phyloP scores from a whole-genome alignment of 1,284 basidiomycete species.

The Trametes hirsuta region DNA sequence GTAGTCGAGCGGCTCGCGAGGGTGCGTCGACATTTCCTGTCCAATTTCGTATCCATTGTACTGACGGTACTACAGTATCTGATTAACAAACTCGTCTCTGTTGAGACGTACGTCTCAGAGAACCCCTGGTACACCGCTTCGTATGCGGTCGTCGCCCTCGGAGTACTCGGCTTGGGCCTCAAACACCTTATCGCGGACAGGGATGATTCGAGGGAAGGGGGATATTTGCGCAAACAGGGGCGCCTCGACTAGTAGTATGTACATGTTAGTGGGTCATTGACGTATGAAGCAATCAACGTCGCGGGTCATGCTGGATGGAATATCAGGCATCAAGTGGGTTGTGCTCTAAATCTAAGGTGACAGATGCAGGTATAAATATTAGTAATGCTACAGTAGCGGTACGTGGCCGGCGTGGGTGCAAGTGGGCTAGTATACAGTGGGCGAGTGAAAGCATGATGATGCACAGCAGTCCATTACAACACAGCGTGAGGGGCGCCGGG shows the following conservation, averaged over 20 bases:
- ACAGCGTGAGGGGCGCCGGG: constrained; percentile 10
- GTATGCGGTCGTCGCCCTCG: constrained; percentile 27
- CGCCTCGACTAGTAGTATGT: constrained; percentile 17
- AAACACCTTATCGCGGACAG: constrained; percentile 19
- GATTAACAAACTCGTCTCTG: constrained; percentile 48
- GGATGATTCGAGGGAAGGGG: constrained; percentile 23
- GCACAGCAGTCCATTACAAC: constrained; percentile 11
- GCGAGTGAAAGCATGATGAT: constrained; percentile 4
- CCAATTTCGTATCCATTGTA: background rate
- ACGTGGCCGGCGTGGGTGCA: background rate
- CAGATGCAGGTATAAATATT: constrained; percentile 13
- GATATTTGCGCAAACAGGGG: constrained; percentile 23
- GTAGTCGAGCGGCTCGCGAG: constrained; percentile 66
- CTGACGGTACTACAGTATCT: constrained; percentile 43
- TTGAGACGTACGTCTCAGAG: constrained; percentile 48
- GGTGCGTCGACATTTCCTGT: constrained; percentile 44
- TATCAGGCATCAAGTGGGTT: background rate
- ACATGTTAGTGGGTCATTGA: constrained; percentile 7
- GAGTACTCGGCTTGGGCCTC: constrained; percentile 12
- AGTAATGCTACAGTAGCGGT: constrained; percentile 14
- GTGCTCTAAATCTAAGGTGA: constrained; percentile 7
- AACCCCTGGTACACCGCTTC: constrained; percentile 39
- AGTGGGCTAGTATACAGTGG: constrained; percentile 10
- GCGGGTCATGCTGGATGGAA: background rate
- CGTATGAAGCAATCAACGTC: background rate